Percentiles rank a stretch among this genome's conserved stretches.
Evolutionary conservation across 169 alveolate species (phyloP).

Genomic region (Blepharisma undulans): DNA sequence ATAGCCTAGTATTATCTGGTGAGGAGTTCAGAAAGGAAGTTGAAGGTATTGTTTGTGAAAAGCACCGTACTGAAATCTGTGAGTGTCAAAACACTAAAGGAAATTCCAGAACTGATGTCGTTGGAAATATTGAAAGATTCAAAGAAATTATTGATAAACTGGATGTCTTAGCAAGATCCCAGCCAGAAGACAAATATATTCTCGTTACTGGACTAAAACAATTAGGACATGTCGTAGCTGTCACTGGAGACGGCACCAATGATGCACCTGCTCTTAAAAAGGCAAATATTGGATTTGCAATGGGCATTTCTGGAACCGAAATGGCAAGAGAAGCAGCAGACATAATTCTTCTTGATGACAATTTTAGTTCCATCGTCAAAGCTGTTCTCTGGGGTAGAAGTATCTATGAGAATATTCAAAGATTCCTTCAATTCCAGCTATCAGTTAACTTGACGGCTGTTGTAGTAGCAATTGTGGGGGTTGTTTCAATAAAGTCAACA

Average conservation of each 20-base stretch:
- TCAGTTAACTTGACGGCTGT: constrained; percentile 91
- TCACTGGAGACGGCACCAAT: constrained; percentile 95
- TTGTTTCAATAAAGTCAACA: constrained; percentile 75
- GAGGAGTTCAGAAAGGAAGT: constrained; percentile 46
- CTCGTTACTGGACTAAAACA: constrained; percentile 70
- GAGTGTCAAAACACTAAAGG: constrained; percentile 53
- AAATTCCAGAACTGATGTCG: constrained; percentile 79
- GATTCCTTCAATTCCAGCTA: constrained; percentile 88
- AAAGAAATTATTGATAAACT: constrained; percentile 59
- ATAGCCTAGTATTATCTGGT: constrained; percentile 65
- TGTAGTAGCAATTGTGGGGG: constrained; percentile 81
- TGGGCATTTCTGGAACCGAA: constrained; percentile 93
- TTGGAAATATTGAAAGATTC: constrained; percentile 76
- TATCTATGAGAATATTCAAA: constrained; percentile 89
- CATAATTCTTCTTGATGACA: constrained; percentile 90
- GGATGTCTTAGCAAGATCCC: constrained; percentile 90
- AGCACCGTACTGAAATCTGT: constrained; percentile 65
- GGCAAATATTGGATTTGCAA: constrained; percentile 94
- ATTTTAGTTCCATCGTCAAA: constrained; percentile 86
- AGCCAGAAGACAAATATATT: constrained; percentile 91
- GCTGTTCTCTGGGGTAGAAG: constrained; percentile 92
- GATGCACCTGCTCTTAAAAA: constrained; percentile 95
- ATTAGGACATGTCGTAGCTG: constrained; percentile 90
- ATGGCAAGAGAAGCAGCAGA: constrained; percentile 93
- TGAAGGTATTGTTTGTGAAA: constrained; percentile 79